Base-by-base conservation (phyloP, 2,329 filamentous ascomycete genomes). In the Fusarium sp. region DNA sequence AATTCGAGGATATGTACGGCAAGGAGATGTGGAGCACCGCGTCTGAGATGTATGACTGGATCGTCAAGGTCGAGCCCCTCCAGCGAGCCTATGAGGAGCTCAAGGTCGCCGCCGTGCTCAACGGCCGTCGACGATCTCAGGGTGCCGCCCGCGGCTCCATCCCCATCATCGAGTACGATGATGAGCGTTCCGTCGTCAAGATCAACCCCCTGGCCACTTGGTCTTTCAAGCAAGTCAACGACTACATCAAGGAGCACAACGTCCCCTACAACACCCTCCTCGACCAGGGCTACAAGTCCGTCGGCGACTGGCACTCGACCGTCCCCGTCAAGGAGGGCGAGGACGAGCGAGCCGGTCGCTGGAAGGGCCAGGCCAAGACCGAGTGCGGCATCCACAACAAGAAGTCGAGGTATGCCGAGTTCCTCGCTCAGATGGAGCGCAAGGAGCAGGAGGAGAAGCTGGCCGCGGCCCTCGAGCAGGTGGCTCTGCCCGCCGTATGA, bases 331-430 rank as follows among this genome's bases (percentile, higher is more conserved):
- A 86, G 69, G 93, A 95, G 64, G 92, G 92, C 71, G 96, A 99
- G 82, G 96, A 98, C 76, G 96, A 99, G 87, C 91, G 96, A 56
- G 91, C 96, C 8, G 96, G 96, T 63, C 90, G 96, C 73, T 99
- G 96, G 96, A 97, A 97, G 87, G 96, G 96, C 67, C 91, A 93
- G 80, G 83, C 86, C 76, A 99, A 99, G 90, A 96, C 93, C 14
- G 96, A 99, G 84, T 99, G 96, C 80, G 96, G 96, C 51, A 98
- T 99, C 77, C 96, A 99, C 88, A 98, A 98, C 86, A 96, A 96
- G 82, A 91, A 94, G 80, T 97, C 93, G 63, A 90, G 93, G 73
- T 99, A 98, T 77, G 92, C 93, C 10, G 89, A 94, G 81, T 97
- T 91, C 81, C 82, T 97, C 61, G 85, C 86, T 75, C 89, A 93